Evolutionary conservation across 306 rosid genomes (phyloP).

Genomic region (Cucurbita maxima): DNA sequence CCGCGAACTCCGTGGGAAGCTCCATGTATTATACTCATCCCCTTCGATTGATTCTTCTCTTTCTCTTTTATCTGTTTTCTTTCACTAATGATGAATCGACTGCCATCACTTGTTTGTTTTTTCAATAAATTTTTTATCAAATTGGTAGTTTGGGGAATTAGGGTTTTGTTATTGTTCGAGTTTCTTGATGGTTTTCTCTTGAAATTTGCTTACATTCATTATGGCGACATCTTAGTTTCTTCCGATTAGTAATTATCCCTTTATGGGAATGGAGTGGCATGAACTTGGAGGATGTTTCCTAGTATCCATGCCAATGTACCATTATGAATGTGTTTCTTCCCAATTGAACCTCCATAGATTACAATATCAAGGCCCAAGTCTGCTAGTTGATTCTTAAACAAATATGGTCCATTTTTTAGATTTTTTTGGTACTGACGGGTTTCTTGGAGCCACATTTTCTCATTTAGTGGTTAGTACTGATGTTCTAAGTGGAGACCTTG

Average conservation of each 20-base stretch:
- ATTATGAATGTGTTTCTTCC: not conserved
- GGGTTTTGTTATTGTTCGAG: not conserved
- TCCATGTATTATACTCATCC: slow-evolving; percentile 38
- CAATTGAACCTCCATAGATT: not conserved
- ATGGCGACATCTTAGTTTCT: not conserved
- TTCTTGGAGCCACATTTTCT: not conserved
- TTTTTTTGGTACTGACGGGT: not conserved
- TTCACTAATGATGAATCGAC: not conserved
- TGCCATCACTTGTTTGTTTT: not conserved
- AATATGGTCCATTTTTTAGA: not conserved
- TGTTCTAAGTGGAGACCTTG: not conserved
- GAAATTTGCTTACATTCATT: not conserved
- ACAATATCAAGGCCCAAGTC: not conserved
- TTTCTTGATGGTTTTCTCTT: not conserved
- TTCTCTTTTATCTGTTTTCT: not conserved
- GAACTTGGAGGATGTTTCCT: not conserved
- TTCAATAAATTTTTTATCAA: not conserved
- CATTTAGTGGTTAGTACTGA: not conserved
- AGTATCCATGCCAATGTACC: too few species aligned
- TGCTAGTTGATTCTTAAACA: not conserved
- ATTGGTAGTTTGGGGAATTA: not conserved
- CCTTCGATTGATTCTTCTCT: not conserved
- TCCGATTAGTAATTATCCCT: not conserved
- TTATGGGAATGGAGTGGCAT: not conserved
- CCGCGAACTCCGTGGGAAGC: slow-evolving; percentile 96